Base-by-base conservation (phyloP, 768 basidiomycete species). In the Pleurotus djamor region DNA sequence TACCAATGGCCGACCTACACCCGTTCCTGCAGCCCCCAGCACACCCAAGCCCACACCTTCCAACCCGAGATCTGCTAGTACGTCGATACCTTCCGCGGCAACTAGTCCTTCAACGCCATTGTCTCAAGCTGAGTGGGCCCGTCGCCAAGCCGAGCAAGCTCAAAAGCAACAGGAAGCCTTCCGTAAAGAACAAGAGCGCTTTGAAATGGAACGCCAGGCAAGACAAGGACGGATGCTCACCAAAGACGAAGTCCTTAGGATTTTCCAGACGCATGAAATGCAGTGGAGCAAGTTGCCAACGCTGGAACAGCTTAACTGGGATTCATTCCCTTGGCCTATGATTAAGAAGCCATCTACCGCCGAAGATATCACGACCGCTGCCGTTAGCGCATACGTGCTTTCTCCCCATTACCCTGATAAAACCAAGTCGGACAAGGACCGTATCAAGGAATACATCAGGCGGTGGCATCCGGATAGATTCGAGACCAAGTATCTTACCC, bases 381-480 rank as follows among this genome's bases (percentile, higher is more conserved):
- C 78, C 8, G 81, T 92, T 64, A 75, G 76, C 47, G 81, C 83
- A 35, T 91, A 91, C 63, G 78, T 91, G 66, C 73, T 83, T 58
- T 85, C 85, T 13, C 75, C 81, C 9, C 69, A 81, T 59, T 80
- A 83, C 61, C 83, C 86, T 0, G 84, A 85, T 33, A 81, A 78
- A 65, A 63, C 76, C 52, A 83, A 80, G 70, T 74, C 75, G 49
- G 65, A 77, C 52, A 89, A 88, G 73, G 91, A 92, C 64, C 84
- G 89, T 12, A 78, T 91, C 63, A 89, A 85, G 75, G 90, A 92
- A 61, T 83, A 86, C 57, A 79, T 93, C 64, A 81, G 83, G 70
- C 74, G 80, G 63, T 93, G 90, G 91, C 91, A 93, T 71, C 91
- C 91, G 4, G 91, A 93, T 72, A 84, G 88, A 36, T 92, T 93